Conservation (phyloP, 148 eudicot species). For the Rhododendron ovatum region DNA sequence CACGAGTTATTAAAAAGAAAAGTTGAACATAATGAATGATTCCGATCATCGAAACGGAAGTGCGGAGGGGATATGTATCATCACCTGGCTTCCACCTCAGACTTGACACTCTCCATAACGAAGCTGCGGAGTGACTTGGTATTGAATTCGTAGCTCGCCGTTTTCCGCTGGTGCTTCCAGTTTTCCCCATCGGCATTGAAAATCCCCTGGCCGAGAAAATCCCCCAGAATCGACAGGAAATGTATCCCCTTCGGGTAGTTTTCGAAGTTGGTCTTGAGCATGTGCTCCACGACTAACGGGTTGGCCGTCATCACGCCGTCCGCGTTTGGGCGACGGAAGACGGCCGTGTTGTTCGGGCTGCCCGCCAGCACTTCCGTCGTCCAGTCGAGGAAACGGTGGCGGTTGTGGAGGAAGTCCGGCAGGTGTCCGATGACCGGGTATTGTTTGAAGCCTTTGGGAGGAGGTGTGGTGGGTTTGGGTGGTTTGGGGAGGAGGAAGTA, state of each 20-base stretch:
- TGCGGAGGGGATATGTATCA: too few relatives aligned
- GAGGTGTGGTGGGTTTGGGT: too few relatives aligned
- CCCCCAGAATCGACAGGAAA: conserved; percentile 31
- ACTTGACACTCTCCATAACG: conserved; percentile 28
- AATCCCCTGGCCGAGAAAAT: conserved; percentile 68
- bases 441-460: too few relatives aligned
- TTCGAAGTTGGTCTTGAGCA: conserved; percentile 20
- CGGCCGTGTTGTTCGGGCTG: conserved; percentile 43
- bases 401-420: conserved; percentile 49
- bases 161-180: conserved; percentile 70
- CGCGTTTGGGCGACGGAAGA: conserved; percentile 48
- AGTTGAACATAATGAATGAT: too few relatives aligned
- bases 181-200: conserved; percentile 55
- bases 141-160: conserved; percentile 66
- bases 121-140: conserved; percentile 52
- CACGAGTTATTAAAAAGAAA: too few relatives aligned
- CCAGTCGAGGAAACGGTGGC: conserved; percentile 79
- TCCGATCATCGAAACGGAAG: too few relatives aligned
- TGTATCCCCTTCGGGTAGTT: conserved; percentile 60
- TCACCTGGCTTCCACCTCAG: conserved; percentile 33
- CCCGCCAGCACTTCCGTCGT: conserved; percentile 36
- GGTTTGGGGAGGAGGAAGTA: too few relatives aligned
- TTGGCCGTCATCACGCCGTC: conserved; percentile 60
- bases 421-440: conserved; percentile 10
- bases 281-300: conserved; percentile 55